Evolutionary conservation across 176 grass and related monocot species (phyloP), one percentile per base, ranked within the genome.

Genomic region (Zea luxurians): DNA sequence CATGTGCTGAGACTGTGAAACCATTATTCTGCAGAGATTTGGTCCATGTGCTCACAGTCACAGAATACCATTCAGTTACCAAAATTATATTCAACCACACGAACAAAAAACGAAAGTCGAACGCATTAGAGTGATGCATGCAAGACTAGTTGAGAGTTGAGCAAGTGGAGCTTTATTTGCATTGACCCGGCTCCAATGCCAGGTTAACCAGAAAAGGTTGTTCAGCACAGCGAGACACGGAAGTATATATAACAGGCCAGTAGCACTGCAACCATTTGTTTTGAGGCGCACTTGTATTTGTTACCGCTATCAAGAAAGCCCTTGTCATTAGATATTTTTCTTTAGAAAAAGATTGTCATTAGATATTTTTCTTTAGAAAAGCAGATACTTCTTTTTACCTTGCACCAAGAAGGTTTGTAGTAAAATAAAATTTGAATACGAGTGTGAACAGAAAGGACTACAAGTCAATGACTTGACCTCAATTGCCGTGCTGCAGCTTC

Each of bases 401-500:
- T 27, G 27, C 27, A 27, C 27, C 13, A 44, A 3, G 10, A 8
- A 36, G 1, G 2, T 1, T 8, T 71, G 0, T 27, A 27, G 27
- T 27, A 27, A 57, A 37, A 63, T 70, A 27, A 27, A 76, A 27
- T 75, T 76, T 84, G 77, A 84, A 15, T 16, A 8, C 8, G 34
- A 10, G 66, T 81, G 87, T 84, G 87, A 89, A 89, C 77, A 43
- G 13, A 11, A 2, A 71, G 18, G 77, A 60, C 59, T 65, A 8
- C 2, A 75, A 76, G 65, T 80, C 77, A 41, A 80, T 18, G 59
- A 43, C 74, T 73, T 73, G 0, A 65, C 67, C 48, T 71, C 48
- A 48, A 77, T 54, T 76, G 57, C 50, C 77, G 66, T 42, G 71
- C 13, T 37, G 82, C 58, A 84, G 64, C 77, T 76, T 83, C 66